Evolutionary conservation across 768 basidiomycete genomes (phyloP).

Genomic region (Crucibulum laeve): DNA sequence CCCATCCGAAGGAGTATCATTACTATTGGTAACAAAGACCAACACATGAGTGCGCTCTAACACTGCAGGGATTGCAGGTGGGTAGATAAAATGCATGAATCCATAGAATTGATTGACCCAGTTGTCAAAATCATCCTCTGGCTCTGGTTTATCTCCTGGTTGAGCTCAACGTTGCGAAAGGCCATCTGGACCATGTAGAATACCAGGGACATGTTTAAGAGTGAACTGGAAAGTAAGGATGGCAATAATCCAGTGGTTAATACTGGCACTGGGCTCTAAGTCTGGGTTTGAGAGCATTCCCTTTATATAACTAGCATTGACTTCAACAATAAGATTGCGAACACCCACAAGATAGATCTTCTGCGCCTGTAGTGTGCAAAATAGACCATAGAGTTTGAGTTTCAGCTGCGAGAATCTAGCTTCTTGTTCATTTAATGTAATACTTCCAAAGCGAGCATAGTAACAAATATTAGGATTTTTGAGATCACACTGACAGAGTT

Average conservation of each 20-base stretch:
- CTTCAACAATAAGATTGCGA: conserved; percentile 26
- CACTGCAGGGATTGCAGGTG: not conserved
- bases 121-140: not conserved
- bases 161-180: conserved; percentile 1
- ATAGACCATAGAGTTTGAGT: conserved; percentile 32
- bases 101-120: conserved; percentile 1
- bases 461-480: conserved; percentile 10
- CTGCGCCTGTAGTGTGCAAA: conserved; percentile 12
- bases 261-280: conserved; percentile 25
- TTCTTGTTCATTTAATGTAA: conserved; percentile 25
- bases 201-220: conserved; percentile 31
- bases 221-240: conserved; percentile 33
- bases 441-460: conserved; percentile 26
- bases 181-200: conserved; percentile 12
- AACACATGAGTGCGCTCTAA: not conserved
- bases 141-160: not conserved
- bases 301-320: conserved; percentile 34
- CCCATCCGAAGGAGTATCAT: too few relatives aligned
- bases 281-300: conserved; percentile 40
- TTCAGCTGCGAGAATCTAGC: conserved; percentile 32
- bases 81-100: not conserved
- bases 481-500: conserved; percentile 23
- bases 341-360: conserved; percentile 12
- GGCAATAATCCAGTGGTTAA: conserved; percentile 37
- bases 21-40: not conserved